Evolutionary conservation across 75 land plant genomes (phyloP), one percentile per base, ranked within the genome.

Genomic region (Sequoiadendron giganteum): DNA sequence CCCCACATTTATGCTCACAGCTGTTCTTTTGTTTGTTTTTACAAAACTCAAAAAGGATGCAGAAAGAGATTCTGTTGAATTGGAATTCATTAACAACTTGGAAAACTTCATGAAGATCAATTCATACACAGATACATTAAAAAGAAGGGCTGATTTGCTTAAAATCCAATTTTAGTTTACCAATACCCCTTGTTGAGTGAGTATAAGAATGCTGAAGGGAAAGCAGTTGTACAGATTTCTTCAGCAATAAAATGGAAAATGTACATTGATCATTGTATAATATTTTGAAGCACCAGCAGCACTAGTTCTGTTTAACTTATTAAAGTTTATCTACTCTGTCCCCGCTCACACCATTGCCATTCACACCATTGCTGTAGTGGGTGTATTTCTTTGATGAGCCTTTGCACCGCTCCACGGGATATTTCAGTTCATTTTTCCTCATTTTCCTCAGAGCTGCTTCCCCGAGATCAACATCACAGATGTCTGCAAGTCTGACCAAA

Each of bases 401-500:
- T 88, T 93, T 93, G 91, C 93, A 93, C 9, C 48, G 87, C 38
- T 92, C 91, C 70, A 93, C 94, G 7, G 95, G 96, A 88, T 95
- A 95, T 89, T 95, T 95, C 86, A 89, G 84, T 3, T 91, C 93
- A 86, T 95, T 95, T 87, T 92, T 92, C 61, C 54, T 89, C 32
- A 95, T 47, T 68, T 95, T 95, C 38, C 85, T 88, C 52, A 89
- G 73, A 2, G 93, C 95, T 38, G 96, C 95, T 61, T 92, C 88
- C 8, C 92, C 96, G 38, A 95, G 90, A 90, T 95, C 90, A 76
- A 95, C 89, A 15, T 88, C 92, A 88, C 96, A 95, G 18, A 92
- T 93, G 86, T 95, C 95, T 68, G 96, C 89, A 75, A 95, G 91
- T 55, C 95, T 92, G 4, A 95, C 91, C 83, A 95, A 89, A 80